Evolutionary conservation across 495 filamentous ascomycete species (phyloP).

Genomic region (Penicillium longicatenatum): DNA sequence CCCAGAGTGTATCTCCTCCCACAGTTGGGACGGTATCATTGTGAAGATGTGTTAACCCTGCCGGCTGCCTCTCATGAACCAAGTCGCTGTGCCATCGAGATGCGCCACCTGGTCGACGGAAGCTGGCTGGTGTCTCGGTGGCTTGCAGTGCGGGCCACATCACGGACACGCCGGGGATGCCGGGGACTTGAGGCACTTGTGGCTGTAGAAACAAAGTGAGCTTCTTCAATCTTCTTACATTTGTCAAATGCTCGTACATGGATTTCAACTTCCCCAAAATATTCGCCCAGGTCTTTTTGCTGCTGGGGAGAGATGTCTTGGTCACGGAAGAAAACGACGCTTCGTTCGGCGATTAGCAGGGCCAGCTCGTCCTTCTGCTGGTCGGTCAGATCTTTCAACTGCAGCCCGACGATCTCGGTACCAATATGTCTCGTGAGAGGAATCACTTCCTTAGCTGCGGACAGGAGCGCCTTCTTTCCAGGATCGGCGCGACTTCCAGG

Average conservation of each 20-base stretch:
- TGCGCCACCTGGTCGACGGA: conserved; percentile 64
- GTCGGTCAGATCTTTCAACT: conserved; percentile 67
- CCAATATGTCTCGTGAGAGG: conserved; percentile 68
- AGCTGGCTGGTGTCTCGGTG: conserved; percentile 54
- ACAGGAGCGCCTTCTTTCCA: conserved; percentile 63
- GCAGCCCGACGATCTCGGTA: conserved; percentile 69
- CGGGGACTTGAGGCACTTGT: conserved; percentile 69
- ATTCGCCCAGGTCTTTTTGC: conserved; percentile 66
- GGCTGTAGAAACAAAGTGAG: conserved; percentile 43
- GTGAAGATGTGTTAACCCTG: conserved; percentile 69
- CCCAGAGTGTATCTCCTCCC: conserved; percentile 74
- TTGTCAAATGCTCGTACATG: no score
- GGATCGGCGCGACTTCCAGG: conserved; percentile 67
- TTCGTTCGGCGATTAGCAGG: conserved; percentile 69
- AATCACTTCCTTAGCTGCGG: conserved; percentile 66
- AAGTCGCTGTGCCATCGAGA: conserved; percentile 72
- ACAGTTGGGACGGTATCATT: conserved; percentile 64
- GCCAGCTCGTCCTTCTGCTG: conserved; percentile 73
- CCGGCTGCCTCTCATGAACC: conserved; percentile 69
- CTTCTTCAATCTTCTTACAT: background rate
- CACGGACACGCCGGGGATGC: conserved; percentile 63
- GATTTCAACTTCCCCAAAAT: conserved; percentile 66
- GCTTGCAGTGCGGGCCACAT: conserved; percentile 69
- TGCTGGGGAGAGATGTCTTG: conserved; percentile 71
- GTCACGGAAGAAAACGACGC: conserved; percentile 75